A percentile compares a stretch with the other conserved stretches of the same genome.
These are phyloP conservation scores for Mollisiaceae sp. DNA, from an alignment of 2,329 filamentous ascomycete species.

Conservation along the genomic window DNA sequence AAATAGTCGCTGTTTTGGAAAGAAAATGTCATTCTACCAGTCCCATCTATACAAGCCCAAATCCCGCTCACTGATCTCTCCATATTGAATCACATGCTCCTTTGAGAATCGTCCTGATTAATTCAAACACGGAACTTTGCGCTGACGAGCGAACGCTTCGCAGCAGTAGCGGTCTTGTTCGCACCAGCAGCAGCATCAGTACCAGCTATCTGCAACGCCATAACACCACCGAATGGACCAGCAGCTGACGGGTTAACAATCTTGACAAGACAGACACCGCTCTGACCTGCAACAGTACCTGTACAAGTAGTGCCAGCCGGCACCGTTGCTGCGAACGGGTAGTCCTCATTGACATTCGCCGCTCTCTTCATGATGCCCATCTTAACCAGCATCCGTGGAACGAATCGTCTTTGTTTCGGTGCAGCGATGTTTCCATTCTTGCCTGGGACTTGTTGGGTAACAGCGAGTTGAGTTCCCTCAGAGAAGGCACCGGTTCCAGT, in stretches of 20 bases:
- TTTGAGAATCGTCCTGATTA: too few species aligned
- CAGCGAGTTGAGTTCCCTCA: conserved; percentile 58
- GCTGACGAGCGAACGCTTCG: conserved; percentile 14
- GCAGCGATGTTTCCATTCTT: conserved; percentile 44
- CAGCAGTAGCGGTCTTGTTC: neutral
- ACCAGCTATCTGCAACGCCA: conserved; percentile 45
- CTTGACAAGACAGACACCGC: conserved; percentile 50
- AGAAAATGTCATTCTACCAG: neutral
- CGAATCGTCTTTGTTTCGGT: conserved; percentile 36
- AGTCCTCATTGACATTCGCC: conserved; percentile 46
- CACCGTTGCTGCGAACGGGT: conserved; percentile 44
- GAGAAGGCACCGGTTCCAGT: conserved; percentile 57
- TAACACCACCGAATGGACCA: conserved; percentile 50
- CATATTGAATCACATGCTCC: neutral
- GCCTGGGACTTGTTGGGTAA: conserved; percentile 58
- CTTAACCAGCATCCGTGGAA: conserved; percentile 37
- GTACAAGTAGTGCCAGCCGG: conserved; percentile 48
- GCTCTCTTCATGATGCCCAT: conserved; percentile 41
- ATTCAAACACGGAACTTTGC: conserved; percentile 20
- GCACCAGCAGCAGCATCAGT: conserved; percentile 18
- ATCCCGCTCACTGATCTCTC: neutral
- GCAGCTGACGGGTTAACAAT: conserved; percentile 48
- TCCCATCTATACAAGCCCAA: neutral
- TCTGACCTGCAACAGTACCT: conserved; percentile 43
- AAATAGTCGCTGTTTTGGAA: neutral